These are phyloP conservation scores for Lepidium campestre DNA, from an alignment of 441 rosid species.

Conservation along the genomic window DNA sequence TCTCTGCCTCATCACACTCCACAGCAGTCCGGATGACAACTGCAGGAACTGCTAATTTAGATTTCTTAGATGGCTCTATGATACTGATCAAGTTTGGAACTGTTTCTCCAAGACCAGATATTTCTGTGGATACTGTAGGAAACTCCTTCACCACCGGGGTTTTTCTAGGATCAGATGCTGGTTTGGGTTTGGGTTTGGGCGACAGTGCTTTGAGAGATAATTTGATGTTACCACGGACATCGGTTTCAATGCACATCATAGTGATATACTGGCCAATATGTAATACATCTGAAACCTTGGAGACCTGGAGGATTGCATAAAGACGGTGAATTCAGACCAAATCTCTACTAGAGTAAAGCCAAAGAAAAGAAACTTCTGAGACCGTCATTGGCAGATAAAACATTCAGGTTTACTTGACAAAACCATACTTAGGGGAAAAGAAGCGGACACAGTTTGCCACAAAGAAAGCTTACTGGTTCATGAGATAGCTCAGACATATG, in stretches of 20 bases:
- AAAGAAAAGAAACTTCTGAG: not conserved
- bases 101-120: conserved; percentile 40
- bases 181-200: conserved; percentile 27
- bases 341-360: not conserved
- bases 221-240: conserved; percentile 93
- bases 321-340: not conserved
- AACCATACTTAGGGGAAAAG: not conserved
- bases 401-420: not conserved
- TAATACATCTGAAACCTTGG: conserved; percentile 75
- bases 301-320: conserved; percentile 46
- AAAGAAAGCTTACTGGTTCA: conserved; percentile 55
- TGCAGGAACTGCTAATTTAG: conserved; percentile 43
- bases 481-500: conserved; percentile 96
- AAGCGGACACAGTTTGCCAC: not conserved
- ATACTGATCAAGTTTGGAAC: conserved; percentile 31
- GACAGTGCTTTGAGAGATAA: conserved; percentile 71
- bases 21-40: conserved; percentile 77
- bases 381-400: not conserved
- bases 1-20: conserved; percentile 83
- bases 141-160: conserved; percentile 27
- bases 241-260: conserved; percentile 84
- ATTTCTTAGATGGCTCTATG: conserved; percentile 33
- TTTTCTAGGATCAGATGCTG: conserved; percentile 24
- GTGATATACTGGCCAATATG: conserved; percentile 74
- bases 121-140: conserved; percentile 32